Conservation (phyloP, 352 stramenopile genomes). For the Pythium folliculosum region DNA sequence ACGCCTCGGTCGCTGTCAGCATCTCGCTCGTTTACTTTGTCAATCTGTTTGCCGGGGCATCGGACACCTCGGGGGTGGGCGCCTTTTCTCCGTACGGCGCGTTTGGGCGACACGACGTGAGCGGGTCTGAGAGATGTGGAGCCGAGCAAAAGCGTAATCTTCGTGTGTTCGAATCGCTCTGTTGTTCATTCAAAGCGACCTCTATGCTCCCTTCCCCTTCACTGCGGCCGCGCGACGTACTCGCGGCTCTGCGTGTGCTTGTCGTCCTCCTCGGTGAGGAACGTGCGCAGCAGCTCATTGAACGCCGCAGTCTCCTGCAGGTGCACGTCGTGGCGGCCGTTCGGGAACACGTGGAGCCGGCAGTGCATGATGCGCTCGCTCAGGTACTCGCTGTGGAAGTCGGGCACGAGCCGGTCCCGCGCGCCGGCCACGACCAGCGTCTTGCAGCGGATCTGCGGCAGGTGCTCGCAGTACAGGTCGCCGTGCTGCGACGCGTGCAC, state of each 20-base stretch:
- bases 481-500: constrained; percentile 58
- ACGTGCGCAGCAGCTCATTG: constrained; percentile 62
- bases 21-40: neutral
- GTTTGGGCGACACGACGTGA: too few relatives aligned
- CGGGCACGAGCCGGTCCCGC: constrained; percentile 63
- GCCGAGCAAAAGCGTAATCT: neutral
- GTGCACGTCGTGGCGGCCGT: constrained; percentile 63
- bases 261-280: constrained; percentile 75
- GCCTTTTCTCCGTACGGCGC: neutral
- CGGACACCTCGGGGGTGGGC: neutral
- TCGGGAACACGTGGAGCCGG: constrained; percentile 52
- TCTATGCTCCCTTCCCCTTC: neutral
- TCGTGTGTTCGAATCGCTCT: neutral
- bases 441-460: constrained; percentile 82
- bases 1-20: neutral
- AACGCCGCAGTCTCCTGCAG: constrained; percentile 48
- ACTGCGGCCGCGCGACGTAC: constrained; percentile 55
- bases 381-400: constrained; percentile 80
- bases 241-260: constrained; percentile 84
- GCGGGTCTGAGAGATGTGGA: too few relatives aligned
- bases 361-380: constrained; percentile 88
- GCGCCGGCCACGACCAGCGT: constrained; percentile 72
- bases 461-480: constrained; percentile 67
- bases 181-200: neutral
- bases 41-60: neutral